These are phyloP conservation scores for Blastocystis sp. DNA, from an alignment of 352 stramenopile species.

Conservation along the genomic window DNA sequence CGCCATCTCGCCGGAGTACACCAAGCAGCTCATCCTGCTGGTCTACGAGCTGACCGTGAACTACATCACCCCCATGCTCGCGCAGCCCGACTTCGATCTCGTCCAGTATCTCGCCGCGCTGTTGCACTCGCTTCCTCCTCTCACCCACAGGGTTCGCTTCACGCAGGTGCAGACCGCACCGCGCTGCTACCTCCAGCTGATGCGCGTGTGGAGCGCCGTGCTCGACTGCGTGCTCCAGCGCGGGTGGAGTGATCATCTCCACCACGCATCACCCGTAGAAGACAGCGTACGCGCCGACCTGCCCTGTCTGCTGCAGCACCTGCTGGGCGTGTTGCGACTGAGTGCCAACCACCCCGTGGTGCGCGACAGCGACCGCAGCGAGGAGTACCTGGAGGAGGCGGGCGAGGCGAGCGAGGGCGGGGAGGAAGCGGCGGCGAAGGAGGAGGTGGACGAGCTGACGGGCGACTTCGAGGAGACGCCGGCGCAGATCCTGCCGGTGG, in stretches of 20 bases:
- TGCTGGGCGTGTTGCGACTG: not conserved
- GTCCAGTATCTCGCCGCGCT: not conserved
- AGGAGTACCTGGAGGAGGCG: constrained; percentile 53
- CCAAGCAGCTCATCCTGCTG: constrained; percentile 46
- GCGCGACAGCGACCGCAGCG: not conserved
- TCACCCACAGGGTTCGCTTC: constrained; percentile 11
- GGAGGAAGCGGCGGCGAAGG: not conserved
- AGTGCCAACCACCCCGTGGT: not conserved
- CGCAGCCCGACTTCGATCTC: constrained; percentile 6
- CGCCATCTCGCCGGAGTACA: constrained; percentile 1
- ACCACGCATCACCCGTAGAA: not conserved
- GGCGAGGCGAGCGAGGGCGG: not conserved
- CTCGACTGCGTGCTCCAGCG: constrained; percentile 10
- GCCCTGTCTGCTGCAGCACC: constrained; percentile 1
- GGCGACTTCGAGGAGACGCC: constrained; percentile 52
- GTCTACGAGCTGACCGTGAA: constrained; percentile 23
- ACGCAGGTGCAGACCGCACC: constrained; percentile 22
- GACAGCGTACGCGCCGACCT: not conserved
- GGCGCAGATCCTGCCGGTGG: not conserved
- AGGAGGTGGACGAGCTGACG: constrained; percentile 26
- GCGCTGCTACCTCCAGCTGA: constrained; percentile 34
- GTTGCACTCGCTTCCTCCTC: not conserved
- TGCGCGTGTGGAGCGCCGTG: constrained; percentile 14
- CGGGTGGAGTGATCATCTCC: constrained; percentile 5
- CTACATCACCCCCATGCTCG: constrained; percentile 35